Conservation (phyloP, 345 rosid species). For the Firmiana major region DNA sequence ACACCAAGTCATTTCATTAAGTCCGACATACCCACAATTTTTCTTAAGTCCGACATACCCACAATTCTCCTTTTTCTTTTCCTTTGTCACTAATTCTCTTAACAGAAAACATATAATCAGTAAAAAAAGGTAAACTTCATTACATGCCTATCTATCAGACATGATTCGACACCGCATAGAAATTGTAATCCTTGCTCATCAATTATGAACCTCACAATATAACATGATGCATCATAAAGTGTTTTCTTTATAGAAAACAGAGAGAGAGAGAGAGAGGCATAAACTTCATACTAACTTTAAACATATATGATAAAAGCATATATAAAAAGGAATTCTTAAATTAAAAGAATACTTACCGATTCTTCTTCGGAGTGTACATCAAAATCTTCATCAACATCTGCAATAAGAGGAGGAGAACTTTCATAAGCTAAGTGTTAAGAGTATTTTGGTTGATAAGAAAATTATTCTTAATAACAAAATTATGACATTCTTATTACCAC, state of each 20-base stretch:
- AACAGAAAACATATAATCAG: background rate
- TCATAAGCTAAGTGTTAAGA: conserved; percentile 28
- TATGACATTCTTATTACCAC: conserved; percentile 41
- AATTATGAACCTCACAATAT: background rate
- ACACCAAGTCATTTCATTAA: background rate
- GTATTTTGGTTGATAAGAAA: conserved; percentile 10
- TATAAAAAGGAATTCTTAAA: conserved; percentile 4
- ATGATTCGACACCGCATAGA: background rate
- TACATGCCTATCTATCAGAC: no score
- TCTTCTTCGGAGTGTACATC: conserved; percentile 57
- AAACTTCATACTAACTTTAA: background rate
- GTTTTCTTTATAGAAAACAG: no score
- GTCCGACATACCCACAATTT: background rate
- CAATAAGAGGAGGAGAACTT: conserved; percentile 32
- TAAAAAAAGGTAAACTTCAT: background rate
- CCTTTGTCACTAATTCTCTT: no score
- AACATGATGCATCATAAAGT: background rate
- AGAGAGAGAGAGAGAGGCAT: no score
- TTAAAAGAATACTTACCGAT: conserved; percentile 47
- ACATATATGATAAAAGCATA: background rate
- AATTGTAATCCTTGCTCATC: background rate
- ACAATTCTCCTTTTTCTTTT: background rate
- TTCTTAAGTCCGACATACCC: background rate
- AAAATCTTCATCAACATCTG: conserved; percentile 72
- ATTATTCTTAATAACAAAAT: conserved; percentile 5